Conservation (phyloP, 2,329 filamentous ascomycete genomes). For the Aspergillus fructus region DNA sequence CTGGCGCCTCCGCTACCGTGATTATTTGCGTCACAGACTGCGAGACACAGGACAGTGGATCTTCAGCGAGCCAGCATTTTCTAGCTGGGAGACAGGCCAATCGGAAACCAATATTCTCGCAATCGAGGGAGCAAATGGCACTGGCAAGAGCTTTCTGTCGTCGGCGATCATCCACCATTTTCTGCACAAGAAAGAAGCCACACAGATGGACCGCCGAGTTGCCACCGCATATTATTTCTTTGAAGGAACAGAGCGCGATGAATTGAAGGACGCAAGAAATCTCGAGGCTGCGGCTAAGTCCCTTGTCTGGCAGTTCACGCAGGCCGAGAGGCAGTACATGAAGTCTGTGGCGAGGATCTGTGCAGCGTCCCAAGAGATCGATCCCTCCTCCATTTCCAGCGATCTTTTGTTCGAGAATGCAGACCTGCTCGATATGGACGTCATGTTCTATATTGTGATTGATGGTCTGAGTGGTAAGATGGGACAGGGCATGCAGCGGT, state of each 20-base stretch:
- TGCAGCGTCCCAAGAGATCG: background rate
- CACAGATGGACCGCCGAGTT: background rate
- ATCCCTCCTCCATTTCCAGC: background rate
- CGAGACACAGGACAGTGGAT: background rate
- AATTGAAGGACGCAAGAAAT: slow-evolving; percentile 1
- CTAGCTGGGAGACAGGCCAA: background rate
- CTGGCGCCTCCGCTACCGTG: background rate
- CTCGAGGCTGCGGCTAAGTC: background rate
- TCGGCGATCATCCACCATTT: slow-evolving; percentile 1
- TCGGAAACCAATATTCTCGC: background rate
- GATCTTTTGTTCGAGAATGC: background rate
- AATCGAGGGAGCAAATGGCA: background rate
- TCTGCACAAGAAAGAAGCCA: background rate
- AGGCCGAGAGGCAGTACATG: background rate
- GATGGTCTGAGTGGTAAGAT: background rate
- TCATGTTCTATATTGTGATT: background rate
- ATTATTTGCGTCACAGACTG: background rate
- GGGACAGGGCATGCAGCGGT: background rate
- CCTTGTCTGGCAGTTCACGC: slow-evolving; percentile 2
- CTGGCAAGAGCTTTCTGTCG: slow-evolving; percentile 3
- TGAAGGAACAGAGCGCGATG: background rate
- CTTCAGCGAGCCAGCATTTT: background rate
- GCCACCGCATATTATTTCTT: slow-evolving; percentile 2
- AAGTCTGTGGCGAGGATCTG: background rate
- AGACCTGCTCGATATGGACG: slow-evolving; percentile 1